A percentile compares a stretch with the other conserved stretches of the same genome.
Evolutionary conservation across 495 filamentous ascomycete species (phyloP).

Genomic region (Parathielavia hyrcaniae): DNA sequence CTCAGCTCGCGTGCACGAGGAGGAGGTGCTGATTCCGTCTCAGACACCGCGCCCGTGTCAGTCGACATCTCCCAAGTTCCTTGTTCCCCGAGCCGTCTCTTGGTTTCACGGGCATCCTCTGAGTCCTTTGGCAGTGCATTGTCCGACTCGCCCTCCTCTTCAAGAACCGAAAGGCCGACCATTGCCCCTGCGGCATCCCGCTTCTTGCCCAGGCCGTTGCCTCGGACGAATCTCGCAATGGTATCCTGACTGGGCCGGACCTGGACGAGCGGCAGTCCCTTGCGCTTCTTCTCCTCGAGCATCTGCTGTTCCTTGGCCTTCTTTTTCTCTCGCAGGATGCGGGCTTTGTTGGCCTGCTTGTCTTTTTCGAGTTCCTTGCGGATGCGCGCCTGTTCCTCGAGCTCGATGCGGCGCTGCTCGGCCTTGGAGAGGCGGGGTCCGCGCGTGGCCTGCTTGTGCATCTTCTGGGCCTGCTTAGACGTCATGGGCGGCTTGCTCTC

Average conservation of each 20-base stretch:
- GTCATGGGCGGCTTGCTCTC: constrained; percentile 38
- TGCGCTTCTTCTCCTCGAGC: constrained; percentile 35
- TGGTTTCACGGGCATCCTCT: neutral
- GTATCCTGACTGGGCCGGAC: constrained; percentile 42
- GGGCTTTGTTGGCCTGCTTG: constrained; percentile 33
- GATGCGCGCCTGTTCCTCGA: constrained; percentile 42
- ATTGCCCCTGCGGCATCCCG: constrained; percentile 13
- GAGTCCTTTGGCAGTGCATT: neutral
- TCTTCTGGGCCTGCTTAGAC: constrained; percentile 40
- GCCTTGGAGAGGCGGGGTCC: constrained; percentile 36
- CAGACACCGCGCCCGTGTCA: neutral
- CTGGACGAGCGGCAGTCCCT: constrained; percentile 37
- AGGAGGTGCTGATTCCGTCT: too few relatives aligned
- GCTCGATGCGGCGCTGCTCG: constrained; percentile 38
- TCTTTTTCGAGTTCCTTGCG: constrained; percentile 43
- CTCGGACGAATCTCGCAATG: constrained; percentile 38
- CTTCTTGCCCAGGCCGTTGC: constrained; percentile 28
- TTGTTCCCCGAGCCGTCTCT: constrained; percentile 2
- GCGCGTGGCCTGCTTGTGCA: constrained; percentile 31
- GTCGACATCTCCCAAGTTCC: neutral
- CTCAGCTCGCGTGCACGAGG: too few relatives aligned
- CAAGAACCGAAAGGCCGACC: constrained; percentile 2
- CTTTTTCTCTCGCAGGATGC: constrained; percentile 39
- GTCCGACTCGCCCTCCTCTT: constrained; percentile 11
- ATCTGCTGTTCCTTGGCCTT: constrained; percentile 36